Percentiles rank a stretch among this genome's conserved stretches.
Evolutionary conservation across 2,329 filamentous ascomycete genomes (phyloP).

Genomic region (Colletotrichum noveboracense): DNA sequence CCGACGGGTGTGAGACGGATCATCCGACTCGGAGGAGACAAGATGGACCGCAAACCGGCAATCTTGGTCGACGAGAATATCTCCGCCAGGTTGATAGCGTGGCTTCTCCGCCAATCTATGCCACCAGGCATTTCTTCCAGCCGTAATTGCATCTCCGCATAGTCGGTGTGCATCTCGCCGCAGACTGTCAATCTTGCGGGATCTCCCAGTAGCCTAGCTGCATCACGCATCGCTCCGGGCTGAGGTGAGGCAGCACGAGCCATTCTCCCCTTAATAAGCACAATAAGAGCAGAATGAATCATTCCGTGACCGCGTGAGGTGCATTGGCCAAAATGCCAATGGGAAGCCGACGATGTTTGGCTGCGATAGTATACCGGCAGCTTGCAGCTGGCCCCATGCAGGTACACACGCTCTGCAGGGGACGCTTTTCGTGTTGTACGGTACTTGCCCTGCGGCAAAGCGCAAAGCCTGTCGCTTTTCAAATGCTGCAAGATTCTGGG

Average conservation of each 20-base stretch:
- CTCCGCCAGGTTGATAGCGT: background rate
- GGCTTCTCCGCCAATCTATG: background rate
- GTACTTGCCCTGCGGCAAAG: background rate
- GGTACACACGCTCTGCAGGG: background rate
- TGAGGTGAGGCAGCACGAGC: background rate
- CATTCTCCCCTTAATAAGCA: background rate
- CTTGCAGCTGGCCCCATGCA: constrained; percentile 10
- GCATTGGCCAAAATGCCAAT: background rate
- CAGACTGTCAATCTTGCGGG: background rate
- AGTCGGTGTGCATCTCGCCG: background rate
- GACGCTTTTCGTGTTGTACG: background rate
- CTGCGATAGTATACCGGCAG: background rate
- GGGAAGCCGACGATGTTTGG: background rate
- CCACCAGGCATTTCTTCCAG: background rate
- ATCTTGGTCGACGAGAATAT: background rate
- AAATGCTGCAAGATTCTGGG: background rate
- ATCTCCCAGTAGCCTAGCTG: background rate
- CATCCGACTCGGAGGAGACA: background rate
- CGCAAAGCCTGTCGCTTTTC: background rate
- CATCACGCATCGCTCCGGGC: background rate
- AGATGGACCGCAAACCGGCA: background rate
- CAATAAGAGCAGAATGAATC: too few relatives aligned
- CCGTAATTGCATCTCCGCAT: background rate
- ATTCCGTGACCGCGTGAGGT: background rate
- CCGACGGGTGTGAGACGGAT: background rate